Percentiles rank a stretch among this genome's conserved stretches.
phyloP scores from a whole-genome alignment of 1,139 yeast genomes.

The Hyphopichia fennica region DNA sequence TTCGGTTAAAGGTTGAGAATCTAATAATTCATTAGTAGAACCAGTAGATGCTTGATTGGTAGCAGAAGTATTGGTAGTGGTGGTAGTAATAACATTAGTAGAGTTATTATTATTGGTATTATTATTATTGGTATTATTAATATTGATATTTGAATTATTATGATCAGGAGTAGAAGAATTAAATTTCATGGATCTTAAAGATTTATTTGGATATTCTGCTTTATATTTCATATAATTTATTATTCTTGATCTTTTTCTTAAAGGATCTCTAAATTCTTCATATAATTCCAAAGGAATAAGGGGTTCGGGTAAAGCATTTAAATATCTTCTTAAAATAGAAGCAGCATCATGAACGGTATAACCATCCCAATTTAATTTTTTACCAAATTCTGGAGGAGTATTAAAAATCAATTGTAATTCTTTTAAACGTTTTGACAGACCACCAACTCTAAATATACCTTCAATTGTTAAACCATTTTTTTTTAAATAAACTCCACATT shows the following conservation, averaged over 20 bases:
- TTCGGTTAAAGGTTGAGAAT: slow-evolving; percentile 29
- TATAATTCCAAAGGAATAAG: slow-evolving; percentile 78
- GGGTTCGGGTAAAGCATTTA: slow-evolving; percentile 91
- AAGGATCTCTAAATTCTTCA: slow-evolving; percentile 78
- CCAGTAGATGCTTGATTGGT: not conserved
- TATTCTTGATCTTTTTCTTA: slow-evolving; percentile 59
- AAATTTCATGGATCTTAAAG: slow-evolving; percentile 13
- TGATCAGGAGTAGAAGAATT: not conserved
- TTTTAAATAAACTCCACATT: slow-evolving; percentile 86
- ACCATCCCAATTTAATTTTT: slow-evolving; percentile 86
- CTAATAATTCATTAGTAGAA: slow-evolving; percentile 8
- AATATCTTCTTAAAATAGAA: slow-evolving; percentile 77
- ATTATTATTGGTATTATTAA: not conserved
- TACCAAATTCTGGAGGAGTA: slow-evolving; percentile 86
- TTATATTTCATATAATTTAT: slow-evolving; percentile 62
- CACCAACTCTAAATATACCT: slow-evolving; percentile 93
- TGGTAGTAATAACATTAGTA: too few species aligned
- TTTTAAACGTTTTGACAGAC: slow-evolving; percentile 84
- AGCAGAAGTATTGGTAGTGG: not conserved
- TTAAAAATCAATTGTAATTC: slow-evolving; percentile 83
- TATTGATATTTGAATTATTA: not conserved
- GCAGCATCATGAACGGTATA: slow-evolving; percentile 99
- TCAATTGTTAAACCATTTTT: slow-evolving; percentile 74
- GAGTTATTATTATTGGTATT: too few species aligned
- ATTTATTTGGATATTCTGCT: slow-evolving; percentile 40